Conservation (phyloP, 2,329 filamentous ascomycete species). For the Xylariomycetidae sp. region DNA sequence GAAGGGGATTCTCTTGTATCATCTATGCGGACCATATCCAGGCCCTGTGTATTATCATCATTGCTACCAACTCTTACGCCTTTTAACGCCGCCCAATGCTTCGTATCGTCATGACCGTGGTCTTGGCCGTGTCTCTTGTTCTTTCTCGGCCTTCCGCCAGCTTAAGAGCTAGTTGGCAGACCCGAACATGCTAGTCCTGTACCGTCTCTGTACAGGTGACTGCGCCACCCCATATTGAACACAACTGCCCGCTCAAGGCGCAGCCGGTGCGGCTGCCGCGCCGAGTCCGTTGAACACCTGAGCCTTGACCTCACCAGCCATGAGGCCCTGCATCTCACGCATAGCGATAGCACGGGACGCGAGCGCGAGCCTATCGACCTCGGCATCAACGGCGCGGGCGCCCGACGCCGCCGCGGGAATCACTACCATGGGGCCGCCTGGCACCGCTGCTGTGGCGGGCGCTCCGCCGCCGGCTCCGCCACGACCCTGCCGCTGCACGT, state of each 20-base stretch:
- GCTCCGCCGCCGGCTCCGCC: constrained; percentile 25
- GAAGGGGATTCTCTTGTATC: no score
- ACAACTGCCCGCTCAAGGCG: no score
- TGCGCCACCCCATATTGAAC: no score
- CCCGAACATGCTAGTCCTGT: no score
- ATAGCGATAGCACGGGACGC: constrained; percentile 26
- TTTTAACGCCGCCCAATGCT: constrained; percentile 27
- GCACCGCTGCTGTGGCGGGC: neutral
- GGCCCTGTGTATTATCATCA: no score
- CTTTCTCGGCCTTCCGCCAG: no score
- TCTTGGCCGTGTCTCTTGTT: no score
- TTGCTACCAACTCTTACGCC: no score
- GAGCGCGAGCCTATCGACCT: constrained; percentile 24
- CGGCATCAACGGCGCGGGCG: constrained; percentile 13
- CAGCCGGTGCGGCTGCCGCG: constrained; percentile 1
- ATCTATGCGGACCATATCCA: constrained; percentile 11
- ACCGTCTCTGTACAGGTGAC: no score
- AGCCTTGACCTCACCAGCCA: constrained; percentile 25
- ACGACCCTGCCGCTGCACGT: constrained; percentile 27
- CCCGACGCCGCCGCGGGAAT: constrained; percentile 7
- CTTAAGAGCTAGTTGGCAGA: no score
- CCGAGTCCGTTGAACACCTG: constrained; percentile 26
- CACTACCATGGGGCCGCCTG: constrained; percentile 1
- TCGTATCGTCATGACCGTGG: no score
- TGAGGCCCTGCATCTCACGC: constrained; percentile 28